Evolutionary conservation across 2,329 filamentous ascomycete species (phyloP).

Genomic region (Botrytis sinoallii): DNA sequence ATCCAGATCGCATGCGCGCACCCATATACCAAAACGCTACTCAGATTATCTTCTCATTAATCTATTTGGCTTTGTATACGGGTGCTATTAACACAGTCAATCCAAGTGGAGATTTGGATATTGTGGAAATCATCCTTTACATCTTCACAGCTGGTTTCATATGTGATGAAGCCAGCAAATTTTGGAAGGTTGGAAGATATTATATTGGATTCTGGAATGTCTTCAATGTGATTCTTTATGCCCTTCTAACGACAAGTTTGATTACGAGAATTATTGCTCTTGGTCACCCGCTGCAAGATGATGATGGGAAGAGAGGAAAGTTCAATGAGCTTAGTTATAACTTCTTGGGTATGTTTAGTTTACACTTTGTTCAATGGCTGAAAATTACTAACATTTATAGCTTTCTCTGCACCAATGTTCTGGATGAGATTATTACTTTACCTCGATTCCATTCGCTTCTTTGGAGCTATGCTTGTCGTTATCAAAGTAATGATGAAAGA

Average conservation of each 20-base stretch:
- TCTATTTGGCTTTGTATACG: constrained; percentile 84
- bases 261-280: constrained; percentile 76
- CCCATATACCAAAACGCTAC: constrained; percentile 90
- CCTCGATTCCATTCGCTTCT: constrained; percentile 90
- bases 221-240: constrained; percentile 84
- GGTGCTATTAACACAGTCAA: constrained; percentile 94
- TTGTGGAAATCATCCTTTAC: constrained; percentile 81
- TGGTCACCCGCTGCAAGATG: constrained; percentile 49
- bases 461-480: constrained; percentile 96
- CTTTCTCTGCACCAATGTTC: constrained; percentile 93
- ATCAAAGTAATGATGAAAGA: constrained; percentile 94
- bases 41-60: constrained; percentile 77
- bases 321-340: constrained; percentile 88
- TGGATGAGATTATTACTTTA: constrained; percentile 92
- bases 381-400: constrained; percentile 39
- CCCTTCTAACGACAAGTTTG: constrained; percentile 74
- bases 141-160: constrained; percentile 89
- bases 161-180: constrained; percentile 80
- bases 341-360: constrained; percentile 54
- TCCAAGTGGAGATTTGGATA: constrained; percentile 74
- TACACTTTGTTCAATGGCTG: not conserved
- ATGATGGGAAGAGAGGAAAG: constrained; percentile 50
- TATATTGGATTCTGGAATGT: constrained; percentile 97
- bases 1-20: constrained; percentile 90
- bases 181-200: constrained; percentile 89